Conservation (phyloP, 306 rosid species). For the Sphenostylis stenocarpa region DNA sequence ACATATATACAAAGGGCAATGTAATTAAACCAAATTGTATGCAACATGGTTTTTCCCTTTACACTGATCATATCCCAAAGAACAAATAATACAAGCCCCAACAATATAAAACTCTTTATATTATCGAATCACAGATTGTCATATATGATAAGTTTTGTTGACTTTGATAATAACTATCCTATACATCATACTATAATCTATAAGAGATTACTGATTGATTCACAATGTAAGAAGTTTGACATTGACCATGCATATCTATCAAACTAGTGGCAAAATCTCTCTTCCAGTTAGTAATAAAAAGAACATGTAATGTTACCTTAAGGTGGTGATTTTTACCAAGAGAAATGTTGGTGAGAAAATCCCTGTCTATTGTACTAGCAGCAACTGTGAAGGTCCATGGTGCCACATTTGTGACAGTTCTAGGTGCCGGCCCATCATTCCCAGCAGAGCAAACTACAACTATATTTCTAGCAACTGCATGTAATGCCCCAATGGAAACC, state of each 20-base stretch:
- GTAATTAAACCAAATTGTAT: background rate
- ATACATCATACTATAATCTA: background rate
- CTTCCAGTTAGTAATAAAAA: background rate
- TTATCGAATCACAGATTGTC: background rate
- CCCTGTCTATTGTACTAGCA: constrained; percentile 62
- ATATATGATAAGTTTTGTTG: background rate
- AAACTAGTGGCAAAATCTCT: too few relatives aligned
- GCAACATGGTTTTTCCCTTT: background rate
- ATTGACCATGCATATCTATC: background rate
- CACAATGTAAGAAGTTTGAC: background rate
- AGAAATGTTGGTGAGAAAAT: constrained; percentile 38
- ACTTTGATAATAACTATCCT: background rate
- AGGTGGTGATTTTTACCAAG: constrained; percentile 39
- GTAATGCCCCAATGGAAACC: constrained; percentile 57
- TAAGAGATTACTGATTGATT: background rate
- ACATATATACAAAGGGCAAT: too few relatives aligned
- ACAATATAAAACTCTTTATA: background rate
- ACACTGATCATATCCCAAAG: background rate
- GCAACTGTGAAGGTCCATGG: constrained; percentile 74
- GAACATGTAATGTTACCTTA: constrained; percentile 5
- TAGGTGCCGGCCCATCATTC: constrained; percentile 45
- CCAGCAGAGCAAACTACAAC: constrained; percentile 39
- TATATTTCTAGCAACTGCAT: constrained; percentile 42
- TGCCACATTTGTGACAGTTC: constrained; percentile 44
- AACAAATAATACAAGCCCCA: background rate